Evolutionary conservation across 441 rosid genomes (phyloP), one percentile per base, ranked within the genome.

Genomic region (Erodium texanum): DNA sequence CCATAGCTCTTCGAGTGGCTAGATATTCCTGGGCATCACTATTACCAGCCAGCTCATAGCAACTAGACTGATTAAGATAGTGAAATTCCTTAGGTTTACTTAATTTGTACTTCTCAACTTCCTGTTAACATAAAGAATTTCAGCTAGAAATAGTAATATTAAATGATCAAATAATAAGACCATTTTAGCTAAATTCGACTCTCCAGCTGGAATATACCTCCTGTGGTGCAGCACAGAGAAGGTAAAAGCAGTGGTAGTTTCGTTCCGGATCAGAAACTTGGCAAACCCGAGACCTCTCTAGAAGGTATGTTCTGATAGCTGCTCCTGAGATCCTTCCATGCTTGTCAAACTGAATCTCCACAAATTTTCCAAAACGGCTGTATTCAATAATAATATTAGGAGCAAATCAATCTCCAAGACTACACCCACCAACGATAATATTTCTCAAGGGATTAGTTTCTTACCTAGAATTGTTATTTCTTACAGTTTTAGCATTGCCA

Each of bases 381-480:
- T 68, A 34, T 29, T 34, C 73, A 78, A 83, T 56, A 20, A 56
- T 18, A 15, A 56, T 20, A n/a, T 50, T n/a, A 50, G 58, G 19
- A 50, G 19, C 1, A 50, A 50, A 50, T 50, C 7, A 50, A 50
- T 50, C 58, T 3, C 58, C 58, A 50, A 16, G 8, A 34, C 41
- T 34, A 8, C 41, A 34, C 41, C 20, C 19, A 50, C 58, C 58
- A 50, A 50, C 58, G 16, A 50, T 50, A 34, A 50, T 50, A 50
- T 16, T 50, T 50, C 19, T 41, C 48, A 41, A 50, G 58, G 58
- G 20, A 50, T 50, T 50, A n/a, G 58, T 50, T 2, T 73, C 76
- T 73, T 71, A 89, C 99, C 99, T 92, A 67, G 99, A 95, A 79
- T 95, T 95, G 83, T 95, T 95, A 78, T 95, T 95, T 81, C 97